Evolutionary conservation across 1,284 basidiomycete species (phyloP), one percentile per base, ranked within the genome.

Genomic region (Inonotus obliquus): DNA sequence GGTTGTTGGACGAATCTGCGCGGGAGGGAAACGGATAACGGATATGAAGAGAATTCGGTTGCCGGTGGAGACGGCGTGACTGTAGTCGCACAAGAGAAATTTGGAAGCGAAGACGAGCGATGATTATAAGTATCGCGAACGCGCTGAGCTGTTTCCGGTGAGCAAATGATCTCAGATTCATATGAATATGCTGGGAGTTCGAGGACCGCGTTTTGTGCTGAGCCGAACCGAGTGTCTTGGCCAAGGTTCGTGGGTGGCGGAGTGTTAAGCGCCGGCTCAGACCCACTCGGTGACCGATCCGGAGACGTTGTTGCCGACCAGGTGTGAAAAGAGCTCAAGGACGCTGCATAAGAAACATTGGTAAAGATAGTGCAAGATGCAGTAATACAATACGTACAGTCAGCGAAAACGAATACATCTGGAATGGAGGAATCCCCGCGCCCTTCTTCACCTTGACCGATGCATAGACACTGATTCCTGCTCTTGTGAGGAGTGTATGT

Each of bases 401-500:
- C 49, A 6, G 59, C 38, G 55, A 61, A 64, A 56, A 64, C 53
- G 52, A 54, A 59, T 7, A 62, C 63, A 32, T 64, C 63, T 35
- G 63, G 54, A n/a, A 57, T 51, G 41, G 41, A 59, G 11, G 45
- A 37, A 57, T 60, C 47, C 19, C 14, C 19, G 11, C 25, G 63
- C 10, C 6, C 25, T 13, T 59, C 60, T 11, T 61, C 63, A 19
- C 39, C 19, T 47, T 62, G 61, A 4, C 56, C 63, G 2, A 49
- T 54, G 39, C 63, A 64, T 11, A 37, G 54, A 55, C 59, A 64
- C 11, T 56, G 55, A 37, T 52, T 61, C 23, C 63, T 57, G 51
- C 55, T 55, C 45, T 64, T 64, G 51, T 64, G 63, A 5, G 63
- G 63, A 10, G 63, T 64, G 41, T 64, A 64, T 19, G 60, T 59